Evolutionary conservation across 345 rosid species (phyloP), one percentile per base, ranked within the genome.

Genomic region (Limnanthes douglasii): DNA sequence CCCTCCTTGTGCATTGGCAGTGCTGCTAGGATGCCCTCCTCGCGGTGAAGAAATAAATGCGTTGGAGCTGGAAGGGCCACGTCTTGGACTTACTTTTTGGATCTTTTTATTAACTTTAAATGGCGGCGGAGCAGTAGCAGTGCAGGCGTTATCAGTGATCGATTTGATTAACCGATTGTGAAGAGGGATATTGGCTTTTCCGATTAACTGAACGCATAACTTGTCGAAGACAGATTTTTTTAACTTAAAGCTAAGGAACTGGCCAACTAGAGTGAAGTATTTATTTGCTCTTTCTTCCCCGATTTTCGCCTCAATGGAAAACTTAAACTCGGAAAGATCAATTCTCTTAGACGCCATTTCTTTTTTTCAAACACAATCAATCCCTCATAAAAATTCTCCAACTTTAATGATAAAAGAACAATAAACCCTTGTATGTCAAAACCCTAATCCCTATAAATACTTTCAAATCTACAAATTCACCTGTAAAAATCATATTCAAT

Each of bases 241-340:
- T 30, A 70, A 63, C 50, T 54, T 72, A 34, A 50, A 57, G 54
- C 60, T 35, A 15, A 76, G 68, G 55, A 73, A 58, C 50, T 64
- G 72, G 15, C 60, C 54, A 7, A 88, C 86, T 48, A 63, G 92
- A 36, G 70, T 56, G 44, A 88, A 88, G 70, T 88, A 88, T 34
- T 37, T 73, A 34, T 73, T 68, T 0, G 93, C 90, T 66, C 74
- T 74, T 46, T 65, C 78, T 34, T 64, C 56, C 26, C 97, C 97
- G 31, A 88, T 62, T 66, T 50, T 61, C n/a, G 51, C 57, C 13
- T 62, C 32, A 32, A 78, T 56, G 34, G 57, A 35, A 42, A 54
- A 42, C 56, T 63, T 74, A 34, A 78, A 49, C 62, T 71, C 70
- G 8, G 61, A 53, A 6, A 66, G 68, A 38, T 78, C 57, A 3